These are phyloP conservation scores for Sporobolomyces pararoseus DNA, from an alignment of 768 basidiomycete species.

Conservation along the genomic window DNA sequence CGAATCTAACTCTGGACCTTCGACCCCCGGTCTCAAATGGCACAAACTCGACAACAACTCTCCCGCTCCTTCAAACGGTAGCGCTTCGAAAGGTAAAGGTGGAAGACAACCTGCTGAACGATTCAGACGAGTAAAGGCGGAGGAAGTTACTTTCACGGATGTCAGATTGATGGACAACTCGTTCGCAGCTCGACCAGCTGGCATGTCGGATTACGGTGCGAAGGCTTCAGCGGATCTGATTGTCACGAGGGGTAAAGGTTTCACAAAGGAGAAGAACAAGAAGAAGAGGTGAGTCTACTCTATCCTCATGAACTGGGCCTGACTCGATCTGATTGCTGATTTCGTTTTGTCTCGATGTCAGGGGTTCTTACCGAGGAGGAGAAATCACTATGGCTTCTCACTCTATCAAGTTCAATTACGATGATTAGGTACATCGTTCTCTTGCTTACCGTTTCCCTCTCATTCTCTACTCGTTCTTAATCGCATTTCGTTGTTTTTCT, in stretches of 20 bases:
- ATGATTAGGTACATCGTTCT: neutral
- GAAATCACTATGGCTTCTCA: constrained; percentile 72
- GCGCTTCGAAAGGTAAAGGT: constrained; percentile 26
- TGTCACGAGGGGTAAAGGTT: constrained; percentile 87
- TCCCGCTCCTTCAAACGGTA: constrained; percentile 1
- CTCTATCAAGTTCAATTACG: constrained; percentile 42
- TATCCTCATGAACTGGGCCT: no score
- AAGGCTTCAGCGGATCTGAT: constrained; percentile 80
- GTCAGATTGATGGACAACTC: constrained; percentile 64
- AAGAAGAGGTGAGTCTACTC: constrained; percentile 82
- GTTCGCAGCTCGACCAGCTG: constrained; percentile 72
- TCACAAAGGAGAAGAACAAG: constrained; percentile 99
- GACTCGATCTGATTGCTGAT: neutral
- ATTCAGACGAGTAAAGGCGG: constrained; percentile 74
- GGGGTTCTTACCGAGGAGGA: constrained; percentile 75
- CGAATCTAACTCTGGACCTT: constrained; percentile 2
- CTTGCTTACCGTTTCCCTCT: neutral
- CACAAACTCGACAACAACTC: constrained; percentile 43
- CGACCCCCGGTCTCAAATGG: constrained; percentile 8
- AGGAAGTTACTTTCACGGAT: constrained; percentile 57
- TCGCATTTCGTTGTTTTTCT: no score
- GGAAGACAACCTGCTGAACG: constrained; percentile 56
- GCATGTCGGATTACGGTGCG: constrained; percentile 77
- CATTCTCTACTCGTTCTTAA: no score
- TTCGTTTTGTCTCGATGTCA: constrained; percentile 12